These are phyloP conservation scores for Talaromyces atroroseus DNA, from an alignment of 2,329 filamentous ascomycete species.

Conservation along the genomic window DNA sequence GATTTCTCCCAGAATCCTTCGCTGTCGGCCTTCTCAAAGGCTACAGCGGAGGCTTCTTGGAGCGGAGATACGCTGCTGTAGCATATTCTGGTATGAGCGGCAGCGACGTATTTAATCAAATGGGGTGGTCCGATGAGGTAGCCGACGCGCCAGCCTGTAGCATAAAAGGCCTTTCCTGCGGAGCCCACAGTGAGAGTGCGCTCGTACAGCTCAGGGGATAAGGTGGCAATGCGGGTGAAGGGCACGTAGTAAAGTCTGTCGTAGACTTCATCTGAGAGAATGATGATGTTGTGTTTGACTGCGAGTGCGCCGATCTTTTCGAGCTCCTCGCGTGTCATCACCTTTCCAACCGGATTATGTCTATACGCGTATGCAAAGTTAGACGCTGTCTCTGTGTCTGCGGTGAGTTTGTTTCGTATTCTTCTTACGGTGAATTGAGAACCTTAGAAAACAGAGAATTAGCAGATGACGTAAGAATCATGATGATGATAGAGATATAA, in stretches of 20 bases:
- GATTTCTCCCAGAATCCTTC: slow-evolving; percentile 83
- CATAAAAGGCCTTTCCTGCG: slow-evolving; percentile 97
- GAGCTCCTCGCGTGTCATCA: slow-evolving; percentile 79
- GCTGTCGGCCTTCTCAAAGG: slow-evolving; percentile 82
- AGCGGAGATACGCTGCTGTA: slow-evolving; percentile 89
- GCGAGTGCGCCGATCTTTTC: slow-evolving; percentile 80
- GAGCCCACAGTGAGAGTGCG: slow-evolving; percentile 92
- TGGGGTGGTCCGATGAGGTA: slow-evolving; percentile 89
- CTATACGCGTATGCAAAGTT: slow-evolving; percentile 16
- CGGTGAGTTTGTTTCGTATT: neutral
- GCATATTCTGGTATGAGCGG: slow-evolving; percentile 93
- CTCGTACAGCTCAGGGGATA: slow-evolving; percentile 82
- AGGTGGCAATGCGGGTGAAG: slow-evolving; percentile 84
- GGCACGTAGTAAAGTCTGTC: slow-evolving; percentile 92
- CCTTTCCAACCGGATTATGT: slow-evolving; percentile 96
- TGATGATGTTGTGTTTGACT: slow-evolving; percentile 89
- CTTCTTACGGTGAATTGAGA: slow-evolving; percentile 46
- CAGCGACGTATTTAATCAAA: slow-evolving; percentile 83
- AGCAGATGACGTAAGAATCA: slow-evolving; percentile 9
- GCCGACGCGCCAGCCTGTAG: slow-evolving; percentile 92
- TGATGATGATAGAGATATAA: neutral
- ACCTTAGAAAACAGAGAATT: slow-evolving; percentile 27
- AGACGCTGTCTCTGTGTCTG: neutral
- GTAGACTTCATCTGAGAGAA: slow-evolving; percentile 89
- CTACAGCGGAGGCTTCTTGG: slow-evolving; percentile 89